A percentile compares a stretch with the other conserved stretches of the same genome.
Evolutionary conservation across 108 stramenopile genomes (phyloP).

Genomic region (Nitzschia putrida): DNA sequence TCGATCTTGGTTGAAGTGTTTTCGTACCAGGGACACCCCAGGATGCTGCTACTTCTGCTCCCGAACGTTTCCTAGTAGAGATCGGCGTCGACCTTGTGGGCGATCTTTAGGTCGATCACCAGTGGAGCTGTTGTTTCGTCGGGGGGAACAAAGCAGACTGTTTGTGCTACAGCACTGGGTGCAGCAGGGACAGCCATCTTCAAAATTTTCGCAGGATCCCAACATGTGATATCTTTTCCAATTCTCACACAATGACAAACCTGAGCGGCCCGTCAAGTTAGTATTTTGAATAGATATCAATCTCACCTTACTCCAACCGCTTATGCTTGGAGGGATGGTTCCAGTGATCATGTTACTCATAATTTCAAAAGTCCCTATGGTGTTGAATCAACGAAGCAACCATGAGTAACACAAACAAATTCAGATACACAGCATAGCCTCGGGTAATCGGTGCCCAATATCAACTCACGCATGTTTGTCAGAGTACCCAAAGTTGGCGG

Average conservation of each 20-base stretch:
- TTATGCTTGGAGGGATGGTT: not conserved
- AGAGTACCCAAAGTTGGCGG: conserved; percentile 30
- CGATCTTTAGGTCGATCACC: too few relatives aligned
- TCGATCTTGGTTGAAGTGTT: too few relatives aligned
- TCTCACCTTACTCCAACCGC: not conserved
- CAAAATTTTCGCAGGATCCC: not conserved
- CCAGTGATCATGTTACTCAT: not conserved
- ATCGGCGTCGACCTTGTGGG: too few relatives aligned
- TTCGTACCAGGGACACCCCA: too few relatives aligned
- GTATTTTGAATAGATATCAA: not conserved
- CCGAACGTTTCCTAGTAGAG: too few relatives aligned
- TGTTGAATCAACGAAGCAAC: too few relatives aligned
- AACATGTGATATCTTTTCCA: not conserved
- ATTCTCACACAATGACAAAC: not conserved
- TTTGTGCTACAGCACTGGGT: not conserved
- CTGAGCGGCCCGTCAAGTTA: not conserved
- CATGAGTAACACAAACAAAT: too few relatives aligned
- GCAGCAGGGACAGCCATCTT: not conserved
- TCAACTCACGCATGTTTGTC: not conserved
- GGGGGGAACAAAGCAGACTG: not conserved
- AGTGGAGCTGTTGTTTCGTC: too few relatives aligned
- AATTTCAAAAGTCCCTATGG: conserved; percentile 5
- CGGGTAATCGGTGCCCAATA: too few relatives aligned
- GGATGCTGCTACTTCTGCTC: too few relatives aligned
- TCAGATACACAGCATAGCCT: too few relatives aligned